Conservation (phyloP, 176 grass and related monocot genomes). For the Leersia perrieri region DNA sequence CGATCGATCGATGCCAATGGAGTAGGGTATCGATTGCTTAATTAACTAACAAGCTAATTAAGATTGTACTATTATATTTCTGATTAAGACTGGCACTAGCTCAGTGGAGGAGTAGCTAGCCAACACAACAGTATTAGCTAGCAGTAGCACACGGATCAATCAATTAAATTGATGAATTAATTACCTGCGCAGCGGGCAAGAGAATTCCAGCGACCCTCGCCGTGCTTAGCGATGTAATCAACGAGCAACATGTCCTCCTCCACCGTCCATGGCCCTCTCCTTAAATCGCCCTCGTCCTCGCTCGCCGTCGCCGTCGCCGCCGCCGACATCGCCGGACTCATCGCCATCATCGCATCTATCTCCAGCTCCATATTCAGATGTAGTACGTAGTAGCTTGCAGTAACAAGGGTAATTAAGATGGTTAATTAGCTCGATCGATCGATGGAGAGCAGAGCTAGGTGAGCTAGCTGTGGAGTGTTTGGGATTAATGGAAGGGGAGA, state of each 20-base stretch:
- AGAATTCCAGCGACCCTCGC: constrained; percentile 90
- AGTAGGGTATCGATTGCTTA: no score
- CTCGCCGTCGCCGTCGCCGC: not conserved
- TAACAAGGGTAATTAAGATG: no score
- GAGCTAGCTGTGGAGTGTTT: not conserved
- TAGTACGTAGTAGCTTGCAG: no score
- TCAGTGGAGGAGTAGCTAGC: not conserved
- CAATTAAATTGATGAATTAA: not conserved
- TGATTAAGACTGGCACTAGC: not conserved
- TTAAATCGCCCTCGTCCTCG: constrained; percentile 45
- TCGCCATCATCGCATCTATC: not conserved
- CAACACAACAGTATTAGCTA: not conserved
- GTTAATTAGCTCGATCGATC: no score
- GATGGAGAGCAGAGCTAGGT: not conserved
- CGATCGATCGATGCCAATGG: no score
- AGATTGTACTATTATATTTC: not conserved
- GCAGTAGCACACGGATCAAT: not conserved
- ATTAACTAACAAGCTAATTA: not conserved
- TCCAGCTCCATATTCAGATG: not conserved
- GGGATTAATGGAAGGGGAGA: not conserved
- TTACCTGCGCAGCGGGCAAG: constrained; percentile 79
- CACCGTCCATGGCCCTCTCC: constrained; percentile 75
- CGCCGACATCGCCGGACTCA: constrained; percentile 8
- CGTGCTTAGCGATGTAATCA: constrained; percentile 67
- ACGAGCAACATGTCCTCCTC: constrained; percentile 76